phyloP scores from a whole-genome alignment of 805 yeast genomes.

The Kuraishia hungarica region DNA sequence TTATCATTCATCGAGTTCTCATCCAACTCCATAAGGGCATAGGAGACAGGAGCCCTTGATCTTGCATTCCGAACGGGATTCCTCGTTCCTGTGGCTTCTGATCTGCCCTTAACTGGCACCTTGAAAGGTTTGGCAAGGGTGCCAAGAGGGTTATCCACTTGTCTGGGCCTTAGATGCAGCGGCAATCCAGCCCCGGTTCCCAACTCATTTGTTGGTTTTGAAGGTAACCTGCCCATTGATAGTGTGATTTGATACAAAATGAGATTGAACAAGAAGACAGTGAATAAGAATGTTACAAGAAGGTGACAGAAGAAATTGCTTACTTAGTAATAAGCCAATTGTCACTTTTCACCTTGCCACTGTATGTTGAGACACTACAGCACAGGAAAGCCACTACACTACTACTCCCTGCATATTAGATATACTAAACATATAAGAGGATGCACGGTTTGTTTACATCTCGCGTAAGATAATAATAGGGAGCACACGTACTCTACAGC shows the following conservation, averaged over 20 bases:
- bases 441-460: background rate
- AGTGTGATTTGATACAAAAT: background rate
- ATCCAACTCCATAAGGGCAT: constrained; percentile 27
- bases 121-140: constrained; percentile 60
- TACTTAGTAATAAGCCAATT: no score
- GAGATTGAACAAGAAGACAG: background rate
- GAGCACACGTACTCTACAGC: background rate
- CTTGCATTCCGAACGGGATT: constrained; percentile 17
- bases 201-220: constrained; percentile 34
- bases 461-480: background rate
- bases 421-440: background rate
- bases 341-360: no score
- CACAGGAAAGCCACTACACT: background rate
- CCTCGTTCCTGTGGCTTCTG: constrained; percentile 13
- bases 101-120: constrained; percentile 42
- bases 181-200: constrained; percentile 69
- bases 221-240: constrained; percentile 22
- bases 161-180: constrained; percentile 44
- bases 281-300: no score
- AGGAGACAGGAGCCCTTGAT: constrained; percentile 27
- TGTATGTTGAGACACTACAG: no score
- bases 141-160: constrained; percentile 40
- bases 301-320: no score
- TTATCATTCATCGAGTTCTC: constrained; percentile 22
- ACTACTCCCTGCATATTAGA: background rate